A percentile compares a stretch with the other conserved stretches of the same genome.
Evolutionary conservation across 176 grass and related monocot species (phyloP).

Genomic region (Carex littledalei): DNA sequence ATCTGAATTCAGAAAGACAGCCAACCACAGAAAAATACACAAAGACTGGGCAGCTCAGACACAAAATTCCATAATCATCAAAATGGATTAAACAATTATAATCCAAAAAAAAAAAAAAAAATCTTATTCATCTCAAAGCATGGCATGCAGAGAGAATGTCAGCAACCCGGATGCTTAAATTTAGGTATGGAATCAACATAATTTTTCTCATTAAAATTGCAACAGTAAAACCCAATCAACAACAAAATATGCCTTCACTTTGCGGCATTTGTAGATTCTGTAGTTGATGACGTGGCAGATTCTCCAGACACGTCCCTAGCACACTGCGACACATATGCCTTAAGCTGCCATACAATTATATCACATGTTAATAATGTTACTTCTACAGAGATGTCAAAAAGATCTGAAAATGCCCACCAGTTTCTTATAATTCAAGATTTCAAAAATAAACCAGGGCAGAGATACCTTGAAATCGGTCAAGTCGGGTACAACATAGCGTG

Average conservation of each 20-base stretch:
- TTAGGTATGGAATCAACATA: neutral
- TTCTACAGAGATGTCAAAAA: neutral
- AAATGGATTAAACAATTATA: neutral
- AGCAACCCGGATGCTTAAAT: neutral
- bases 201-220: neutral
- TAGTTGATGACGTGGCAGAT: slow-evolving; percentile 41
- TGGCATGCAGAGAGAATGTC: neutral
- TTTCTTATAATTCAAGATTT: neutral
- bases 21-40: neutral
- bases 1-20: no score
- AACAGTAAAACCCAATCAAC: neutral
- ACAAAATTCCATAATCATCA: neutral
- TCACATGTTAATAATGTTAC: neutral
- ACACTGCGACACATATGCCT: slow-evolving; percentile 78
- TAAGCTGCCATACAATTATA: slow-evolving; percentile 50
- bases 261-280: slow-evolving; percentile 43
- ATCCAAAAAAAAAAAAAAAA: neutral
- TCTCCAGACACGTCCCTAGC: slow-evolving; percentile 33
- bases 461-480: slow-evolving; percentile 89
- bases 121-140: slow-evolving; percentile 1
- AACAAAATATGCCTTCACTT: slow-evolving; percentile 34
- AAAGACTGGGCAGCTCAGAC: neutral
- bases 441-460: neutral
- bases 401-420: neutral
- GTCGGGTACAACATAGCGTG: slow-evolving; percentile 78